Evolutionary conservation across 2,329 filamentous ascomycete species (phyloP), one percentile per base, ranked within the genome.

Genomic region (Neoarthrinium moseri): DNA sequence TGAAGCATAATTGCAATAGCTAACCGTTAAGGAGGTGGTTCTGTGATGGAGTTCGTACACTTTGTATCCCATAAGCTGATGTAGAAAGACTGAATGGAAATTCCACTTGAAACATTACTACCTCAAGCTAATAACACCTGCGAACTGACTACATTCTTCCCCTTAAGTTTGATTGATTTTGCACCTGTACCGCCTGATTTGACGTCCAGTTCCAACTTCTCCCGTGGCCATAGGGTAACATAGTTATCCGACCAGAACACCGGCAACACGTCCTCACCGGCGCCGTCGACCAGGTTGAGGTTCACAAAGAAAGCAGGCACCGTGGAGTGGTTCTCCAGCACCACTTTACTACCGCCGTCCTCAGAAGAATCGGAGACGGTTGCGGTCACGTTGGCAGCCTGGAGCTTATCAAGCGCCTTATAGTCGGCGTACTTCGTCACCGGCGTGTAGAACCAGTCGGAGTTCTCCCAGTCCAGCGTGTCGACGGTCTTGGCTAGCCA

Each of bases 171-270:
- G 12, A 43, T 22, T 8, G 15, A 17, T 15, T 10, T 33, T 13
- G 27, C 29, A 12, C 2, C 13, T 32, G 15, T 8, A 7, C 6
- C n/a, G 3, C 13, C 5, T 8, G 39, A 51, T 32, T 51, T 47
- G 6, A 73, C 67, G 1, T 55, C 54, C 40, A 78, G 17, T 7
- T 58, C 62, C 5, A 81, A 35, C 43, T 63, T 73, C 64, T 85
- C 81, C 1, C 65, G 60, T 0, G 81, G 79, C 70, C 75, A 83
- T 8, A 85, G 60, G 2, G 80, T 83, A 11, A 85, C 65, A 49
- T 84, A 85, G 49, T 85, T 85, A 50, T 84, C 81, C 1, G 73
- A 75, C 80, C 81, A 85, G 17, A 67, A 65, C 1, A 80, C 70
- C 0, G 80, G 77, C 4, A 71, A 51, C 0, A 82, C 66, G 41